Evolutionary conservation across 2,329 filamentous ascomycete species (phyloP).

Genomic region (Dactylellina cionopaga): DNA sequence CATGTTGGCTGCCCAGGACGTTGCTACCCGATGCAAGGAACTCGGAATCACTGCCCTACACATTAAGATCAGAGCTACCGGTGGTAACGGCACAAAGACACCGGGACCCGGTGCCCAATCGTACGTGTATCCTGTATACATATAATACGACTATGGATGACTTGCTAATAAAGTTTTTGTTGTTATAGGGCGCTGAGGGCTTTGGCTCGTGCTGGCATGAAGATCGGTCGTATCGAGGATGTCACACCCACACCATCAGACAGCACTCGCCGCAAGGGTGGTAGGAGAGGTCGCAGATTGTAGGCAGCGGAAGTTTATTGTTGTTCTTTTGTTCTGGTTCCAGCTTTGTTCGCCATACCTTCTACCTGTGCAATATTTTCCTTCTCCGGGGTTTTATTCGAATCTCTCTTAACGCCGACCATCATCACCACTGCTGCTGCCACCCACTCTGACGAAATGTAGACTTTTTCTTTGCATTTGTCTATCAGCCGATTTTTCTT

Average conservation of each 20-base stretch:
- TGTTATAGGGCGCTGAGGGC: conserved; percentile 79
- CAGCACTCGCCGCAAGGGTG: conserved; percentile 99
- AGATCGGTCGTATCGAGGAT: conserved; percentile 99
- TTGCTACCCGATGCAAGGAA: conserved; percentile 89
- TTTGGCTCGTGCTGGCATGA: conserved; percentile 98
- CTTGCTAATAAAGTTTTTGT: conserved; percentile 16
- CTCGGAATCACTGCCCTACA: conserved; percentile 93
- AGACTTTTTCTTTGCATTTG: conserved; percentile 26
- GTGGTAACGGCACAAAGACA: conserved; percentile 99
- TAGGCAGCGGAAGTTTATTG: conserved; percentile 67
- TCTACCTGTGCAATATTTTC: conserved; percentile 51
- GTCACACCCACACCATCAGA: conserved; percentile 99
- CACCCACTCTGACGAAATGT: conserved; percentile 10
- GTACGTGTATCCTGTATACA: conserved; percentile 17
- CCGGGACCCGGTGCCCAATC: conserved; percentile 99
- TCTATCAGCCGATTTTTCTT: neutral
- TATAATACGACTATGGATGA: neutral
- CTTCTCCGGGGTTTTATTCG: conserved; percentile 14
- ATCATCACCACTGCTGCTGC: no score
- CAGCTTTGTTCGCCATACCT: conserved; percentile 39
- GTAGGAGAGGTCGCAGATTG: conserved; percentile 99
- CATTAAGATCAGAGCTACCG: conserved; percentile 99
- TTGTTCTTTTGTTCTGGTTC: conserved; percentile 16
- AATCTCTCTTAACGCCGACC: conserved; percentile 32
- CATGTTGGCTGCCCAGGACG: conserved; percentile 99